Percentiles rank a stretch among this genome's conserved stretches.
Conservation (phyloP, 2,329 filamentous ascomycete species). For the Botryotinia narcissicola region DNA sequence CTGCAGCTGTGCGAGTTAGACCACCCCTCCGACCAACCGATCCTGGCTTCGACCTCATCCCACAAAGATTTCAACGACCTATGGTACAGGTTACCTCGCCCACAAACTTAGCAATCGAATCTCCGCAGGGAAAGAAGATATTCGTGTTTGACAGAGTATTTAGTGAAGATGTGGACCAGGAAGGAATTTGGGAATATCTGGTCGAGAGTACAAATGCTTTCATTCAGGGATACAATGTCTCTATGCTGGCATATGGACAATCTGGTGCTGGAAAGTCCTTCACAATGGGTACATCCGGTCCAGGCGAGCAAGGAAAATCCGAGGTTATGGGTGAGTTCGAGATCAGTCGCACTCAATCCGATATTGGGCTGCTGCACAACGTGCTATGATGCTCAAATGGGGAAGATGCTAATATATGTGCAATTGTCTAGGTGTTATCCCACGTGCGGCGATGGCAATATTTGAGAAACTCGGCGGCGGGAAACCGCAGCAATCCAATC, state of each 20-base stretch:
- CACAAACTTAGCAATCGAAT: conserved; percentile 84
- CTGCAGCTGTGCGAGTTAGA: conserved; percentile 82
- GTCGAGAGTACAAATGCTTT: conserved; percentile 88
- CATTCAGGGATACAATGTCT: conserved; percentile 96
- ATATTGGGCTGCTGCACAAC: conserved; percentile 16
- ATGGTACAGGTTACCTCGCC: conserved; percentile 87
- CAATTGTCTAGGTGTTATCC: conserved; percentile 73
- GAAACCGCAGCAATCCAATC: conserved; percentile 46
- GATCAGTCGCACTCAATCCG: conserved; percentile 19
- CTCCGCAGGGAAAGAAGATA: conserved; percentile 86
- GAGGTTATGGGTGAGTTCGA: conserved; percentile 71
- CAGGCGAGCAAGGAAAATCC: conserved; percentile 67
- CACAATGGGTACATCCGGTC: conserved; percentile 95
- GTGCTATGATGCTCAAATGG: neutral
- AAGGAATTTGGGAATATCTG: conserved; percentile 92
- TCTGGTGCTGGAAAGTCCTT: conserved; percentile 98
- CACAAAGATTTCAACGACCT: conserved; percentile 88
- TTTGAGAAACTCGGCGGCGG: conserved; percentile 79
- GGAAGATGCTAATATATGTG: conserved; percentile 26
- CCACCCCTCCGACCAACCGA: conserved; percentile 80
- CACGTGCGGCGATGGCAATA: conserved; percentile 78
- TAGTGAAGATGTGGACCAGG: conserved; percentile 75
- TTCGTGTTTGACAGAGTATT: conserved; percentile 98
- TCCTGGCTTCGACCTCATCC: conserved; percentile 91
- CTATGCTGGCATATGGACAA: conserved; percentile 92